Evolutionary conservation across 306 rosid species (phyloP), one percentile per base, ranked within the genome.

Genomic region (Psophocarpus tetragonolobus): DNA sequence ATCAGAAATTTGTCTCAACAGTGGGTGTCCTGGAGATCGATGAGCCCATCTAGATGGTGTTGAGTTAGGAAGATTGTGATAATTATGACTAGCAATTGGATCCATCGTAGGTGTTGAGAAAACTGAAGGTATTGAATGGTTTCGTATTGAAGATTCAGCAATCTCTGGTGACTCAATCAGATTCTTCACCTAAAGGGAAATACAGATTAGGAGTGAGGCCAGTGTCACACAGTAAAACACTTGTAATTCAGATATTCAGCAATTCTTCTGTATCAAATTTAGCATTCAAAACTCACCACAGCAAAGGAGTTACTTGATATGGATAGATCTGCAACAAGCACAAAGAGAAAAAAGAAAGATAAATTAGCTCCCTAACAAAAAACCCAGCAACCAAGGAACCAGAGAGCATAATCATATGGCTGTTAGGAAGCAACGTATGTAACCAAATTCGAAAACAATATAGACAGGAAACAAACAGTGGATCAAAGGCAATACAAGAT

Each of bases 1-100:
- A 50, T 85, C 96, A 74, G 97, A 90, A 44, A 90, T 90, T 79
- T 92, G 97, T 57, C 91, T 81, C 72, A 78, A 81, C 12, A 90
- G 83, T 54, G 86, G 97, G 72, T 87, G 89, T 58, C 96, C 92
- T 0, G 93, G 97, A 66, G 97, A 88, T 32, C 87, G 90, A 69
- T 80, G 88, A 61, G 93, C 86, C 76, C 86, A 82, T 75, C 93
- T 92, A 12, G 95, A 87, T 64, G 90, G 89, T 39, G 76, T 64
- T 45, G 93, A 88, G 57, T 71, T 88, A 38, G 89, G 79, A 66
- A 83, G 85, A 74, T 77, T 77, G 41, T 83, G 85, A 71, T 80
- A 74, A 53, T 65, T 76, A 35, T 71, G 86, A 54, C 82, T 74
- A 29, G 88, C 75, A 41, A 79, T 70, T 44, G 79, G 68, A 50